These are phyloP conservation scores for Biancaea sappan DNA, from an alignment of 306 rosid genomes.

Conservation along the genomic window DNA sequence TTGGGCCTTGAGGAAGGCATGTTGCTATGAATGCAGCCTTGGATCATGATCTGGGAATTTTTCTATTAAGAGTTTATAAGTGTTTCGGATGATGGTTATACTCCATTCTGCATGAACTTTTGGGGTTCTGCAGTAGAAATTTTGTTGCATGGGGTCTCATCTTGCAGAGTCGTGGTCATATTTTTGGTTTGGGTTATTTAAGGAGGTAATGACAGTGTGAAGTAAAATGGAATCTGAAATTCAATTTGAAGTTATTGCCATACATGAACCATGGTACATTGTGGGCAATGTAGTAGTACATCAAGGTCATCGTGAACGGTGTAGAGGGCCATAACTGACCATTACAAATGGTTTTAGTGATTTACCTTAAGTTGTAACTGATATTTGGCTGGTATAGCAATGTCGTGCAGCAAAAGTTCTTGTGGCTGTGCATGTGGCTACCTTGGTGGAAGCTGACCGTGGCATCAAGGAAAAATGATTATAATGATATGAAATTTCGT, in stretches of 20 bases:
- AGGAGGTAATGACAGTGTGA: slow-evolving; percentile 41
- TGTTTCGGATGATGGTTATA: slow-evolving; percentile 50
- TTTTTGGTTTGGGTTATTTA: slow-evolving; percentile 43
- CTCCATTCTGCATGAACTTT: slow-evolving; percentile 47
- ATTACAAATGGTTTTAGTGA: slow-evolving; percentile 24
- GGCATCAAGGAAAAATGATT: slow-evolving; percentile 34
- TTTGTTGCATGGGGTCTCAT: slow-evolving; percentile 47
- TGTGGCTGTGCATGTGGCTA: slow-evolving; percentile 36
- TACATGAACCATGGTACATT: not conserved
- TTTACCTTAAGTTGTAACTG: slow-evolving; percentile 32
- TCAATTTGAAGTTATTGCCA: slow-evolving; percentile 27
- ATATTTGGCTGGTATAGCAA: slow-evolving; percentile 38
- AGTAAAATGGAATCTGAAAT: slow-evolving; percentile 37
- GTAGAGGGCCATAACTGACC: slow-evolving; percentile 36
- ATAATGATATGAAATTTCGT: slow-evolving; percentile 34
- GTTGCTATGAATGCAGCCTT: slow-evolving; percentile 70
- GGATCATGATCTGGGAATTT: slow-evolving; percentile 60
- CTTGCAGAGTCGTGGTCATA: slow-evolving; percentile 42
- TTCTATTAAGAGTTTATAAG: slow-evolving; percentile 48
- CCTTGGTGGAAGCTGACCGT: slow-evolving; percentile 33
- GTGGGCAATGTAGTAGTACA: slow-evolving; percentile 18
- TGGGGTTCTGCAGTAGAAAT: slow-evolving; percentile 50
- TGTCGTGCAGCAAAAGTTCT: slow-evolving; percentile 34
- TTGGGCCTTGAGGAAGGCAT: slow-evolving; percentile 91
- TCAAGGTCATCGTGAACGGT: slow-evolving; percentile 26